Percentiles rank a stretch among this genome's conserved stretches.
Evolutionary conservation across 2,329 filamentous ascomycete species (phyloP).

Genomic region (Colletotrichum aenigma): DNA sequence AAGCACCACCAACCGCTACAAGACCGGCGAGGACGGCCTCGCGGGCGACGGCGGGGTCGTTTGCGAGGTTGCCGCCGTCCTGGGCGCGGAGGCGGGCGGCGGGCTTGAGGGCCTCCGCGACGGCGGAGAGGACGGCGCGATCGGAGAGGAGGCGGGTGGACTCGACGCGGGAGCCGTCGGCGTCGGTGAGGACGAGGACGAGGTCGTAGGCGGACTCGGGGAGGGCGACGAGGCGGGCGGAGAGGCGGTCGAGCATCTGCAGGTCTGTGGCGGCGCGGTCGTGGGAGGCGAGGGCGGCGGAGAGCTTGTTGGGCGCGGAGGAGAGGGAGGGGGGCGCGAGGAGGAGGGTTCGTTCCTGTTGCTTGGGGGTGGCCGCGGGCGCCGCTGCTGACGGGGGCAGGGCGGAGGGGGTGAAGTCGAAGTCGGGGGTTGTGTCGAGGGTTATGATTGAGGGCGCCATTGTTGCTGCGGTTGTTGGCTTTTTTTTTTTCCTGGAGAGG

Average conservation of each 20-base stretch:
- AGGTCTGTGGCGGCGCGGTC: conserved; percentile 82
- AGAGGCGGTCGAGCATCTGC: conserved; percentile 96
- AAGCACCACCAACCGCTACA: conserved; percentile 63
- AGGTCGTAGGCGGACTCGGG: conserved; percentile 80
- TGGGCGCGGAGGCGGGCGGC: conserved; percentile 73
- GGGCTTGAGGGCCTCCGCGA: conserved; percentile 63
- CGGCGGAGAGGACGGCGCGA: conserved; percentile 68
- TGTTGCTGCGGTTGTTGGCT: conserved; percentile 16
- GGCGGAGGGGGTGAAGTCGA: conserved; percentile 39
- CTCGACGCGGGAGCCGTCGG: conserved; percentile 68
- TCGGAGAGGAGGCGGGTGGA: conserved; percentile 69
- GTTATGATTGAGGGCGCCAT: conserved; percentile 59
- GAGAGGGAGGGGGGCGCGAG: conserved; percentile 91
- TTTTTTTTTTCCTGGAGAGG: neutral
- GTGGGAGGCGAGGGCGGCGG: conserved; percentile 71
- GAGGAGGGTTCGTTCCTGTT: conserved; percentile 70
- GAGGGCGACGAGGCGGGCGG: conserved; percentile 79
- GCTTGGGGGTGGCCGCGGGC: conserved; percentile 25
- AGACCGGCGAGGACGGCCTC: conserved; percentile 87
- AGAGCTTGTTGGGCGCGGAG: conserved; percentile 79
- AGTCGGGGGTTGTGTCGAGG: conserved; percentile 61
- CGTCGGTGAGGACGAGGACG: conserved; percentile 82
- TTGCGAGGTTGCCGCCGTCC: conserved; percentile 62
- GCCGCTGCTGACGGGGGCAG: conserved; percentile 24
- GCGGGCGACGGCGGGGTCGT: conserved; percentile 57